A percentile compares a stretch with the other conserved stretches of the same genome.
These are phyloP conservation scores for Pythium chondricola DNA, from an alignment of 352 stramenopile genomes.

Conservation along the genomic window DNA sequence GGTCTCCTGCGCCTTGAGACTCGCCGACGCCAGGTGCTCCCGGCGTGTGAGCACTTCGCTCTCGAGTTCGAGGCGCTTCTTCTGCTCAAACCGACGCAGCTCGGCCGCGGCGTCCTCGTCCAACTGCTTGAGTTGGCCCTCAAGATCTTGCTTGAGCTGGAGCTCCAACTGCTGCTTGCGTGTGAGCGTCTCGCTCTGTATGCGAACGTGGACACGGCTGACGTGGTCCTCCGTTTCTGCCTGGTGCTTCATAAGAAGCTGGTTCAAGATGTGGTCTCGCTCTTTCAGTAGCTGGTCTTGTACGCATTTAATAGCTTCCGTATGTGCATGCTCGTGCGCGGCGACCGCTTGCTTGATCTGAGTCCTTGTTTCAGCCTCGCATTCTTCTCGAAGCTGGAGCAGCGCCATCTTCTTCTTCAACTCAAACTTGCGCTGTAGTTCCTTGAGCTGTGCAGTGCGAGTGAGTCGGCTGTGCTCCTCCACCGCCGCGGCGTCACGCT, in stretches of 20 bases:
- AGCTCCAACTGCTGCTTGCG: slow-evolving; percentile 26
- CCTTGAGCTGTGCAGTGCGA: slow-evolving; percentile 32
- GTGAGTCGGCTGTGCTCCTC: slow-evolving; percentile 27
- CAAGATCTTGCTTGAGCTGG: slow-evolving; percentile 33
- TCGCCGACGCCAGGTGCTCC: slow-evolving; percentile 25
- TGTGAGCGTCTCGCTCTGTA: slow-evolving; percentile 30
- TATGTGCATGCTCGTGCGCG: slow-evolving; percentile 34
- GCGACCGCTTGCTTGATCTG: slow-evolving; percentile 20
- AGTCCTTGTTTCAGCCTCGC: slow-evolving; percentile 44
- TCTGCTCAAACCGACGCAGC: slow-evolving; percentile 31
- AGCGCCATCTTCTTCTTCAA: slow-evolving; percentile 55
- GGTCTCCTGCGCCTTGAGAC: slow-evolving; percentile 39
- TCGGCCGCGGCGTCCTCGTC: slow-evolving; percentile 23
- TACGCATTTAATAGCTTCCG: slow-evolving; percentile 22
- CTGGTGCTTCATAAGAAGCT: slow-evolving; percentile 30
- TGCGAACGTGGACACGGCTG: slow-evolving; percentile 27
- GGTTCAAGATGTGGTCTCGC: slow-evolving; percentile 26
- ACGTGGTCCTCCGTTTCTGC: slow-evolving; percentile 31
- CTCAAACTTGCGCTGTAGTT: slow-evolving; percentile 57
- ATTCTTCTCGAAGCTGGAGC: slow-evolving; percentile 36
- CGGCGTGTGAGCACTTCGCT: slow-evolving; percentile 34
- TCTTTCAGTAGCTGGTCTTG: slow-evolving; percentile 24
- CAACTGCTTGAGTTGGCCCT: slow-evolving; percentile 22
- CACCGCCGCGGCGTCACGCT: slow-evolving; percentile 22
- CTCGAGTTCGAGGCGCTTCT: slow-evolving; percentile 39